Evolutionary conservation across 768 basidiomycete species (phyloP), one percentile per base, ranked within the genome.

Genomic region (Daedalea quercina): DNA sequence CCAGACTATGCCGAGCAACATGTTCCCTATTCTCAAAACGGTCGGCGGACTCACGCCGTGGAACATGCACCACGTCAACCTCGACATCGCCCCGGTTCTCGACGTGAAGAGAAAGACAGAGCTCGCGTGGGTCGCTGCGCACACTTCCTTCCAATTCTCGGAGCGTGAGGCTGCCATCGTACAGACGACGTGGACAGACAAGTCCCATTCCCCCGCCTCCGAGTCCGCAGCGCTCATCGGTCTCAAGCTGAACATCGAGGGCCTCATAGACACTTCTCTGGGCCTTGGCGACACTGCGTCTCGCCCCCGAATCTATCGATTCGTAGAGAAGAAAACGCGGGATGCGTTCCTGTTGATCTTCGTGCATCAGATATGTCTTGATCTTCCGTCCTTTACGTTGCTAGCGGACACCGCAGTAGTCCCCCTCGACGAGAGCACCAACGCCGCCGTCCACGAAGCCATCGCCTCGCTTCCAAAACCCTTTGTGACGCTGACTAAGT

Each of bases 321-420:
- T 13, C 23, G 23, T 45, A 8, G 4, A 45, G 15, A 4, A 31
- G 28, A n/a, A 31, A 2, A 24, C 42, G 4, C 25, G 31, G 26
- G 13, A 51, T 6, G 6, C 15, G 6, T 6, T 19, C 37, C 15
- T 40, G 37, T 22, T 81, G 23, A 61, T 84, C 41, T 73, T 82
- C 56, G 58, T 83, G 52, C 69, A 70, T 33, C 61, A 65, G 24
- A 61, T 83, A 41, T 70, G 75, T 3, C 66, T 77, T 28, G 82
- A 84, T 56, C 51, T 77, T 9, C 62, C 69, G 1, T 73, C 76
- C 0, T 74, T 78, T 56, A 80, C 80, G 0, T 46, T 82, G 2
- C 62, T 83, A n/a, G 71, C 69, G 19, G 78, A 82, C 53, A 73
- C 71, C 3, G 81, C 69, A 59, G 68, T 78, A 7, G 63, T 77